A percentile compares a stretch with the other conserved stretches of the same genome.
Evolutionary conservation across 169 alveolate genomes (phyloP).

Genomic region (Besnoitia besnoiti): DNA sequence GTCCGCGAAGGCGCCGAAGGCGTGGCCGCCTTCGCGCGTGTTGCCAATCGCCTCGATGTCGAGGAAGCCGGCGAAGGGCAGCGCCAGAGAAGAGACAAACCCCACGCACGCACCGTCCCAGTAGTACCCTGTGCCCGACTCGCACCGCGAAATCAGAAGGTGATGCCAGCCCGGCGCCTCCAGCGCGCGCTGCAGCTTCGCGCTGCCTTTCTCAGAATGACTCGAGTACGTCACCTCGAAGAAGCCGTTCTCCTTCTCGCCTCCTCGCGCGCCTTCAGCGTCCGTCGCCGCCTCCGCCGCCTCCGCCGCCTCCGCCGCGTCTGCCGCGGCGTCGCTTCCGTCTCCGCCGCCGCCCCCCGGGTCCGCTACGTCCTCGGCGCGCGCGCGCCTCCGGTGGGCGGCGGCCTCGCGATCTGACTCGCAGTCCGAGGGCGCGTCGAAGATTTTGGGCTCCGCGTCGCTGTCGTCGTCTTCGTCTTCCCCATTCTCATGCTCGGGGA

Average conservation of each 20-base stretch:
- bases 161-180: slow-evolving; percentile 3
- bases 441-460: too few species aligned
- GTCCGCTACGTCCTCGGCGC: too few species aligned
- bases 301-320: too few species aligned
- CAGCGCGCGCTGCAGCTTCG: background rate
- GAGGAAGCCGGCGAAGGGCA: background rate
- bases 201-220: background rate
- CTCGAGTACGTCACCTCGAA: background rate
- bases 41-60: slow-evolving; percentile 6
- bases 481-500: background rate
- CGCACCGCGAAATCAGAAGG: background rate
- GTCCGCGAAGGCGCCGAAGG: background rate
- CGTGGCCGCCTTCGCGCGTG: background rate
- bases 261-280: background rate
- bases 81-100: background rate
- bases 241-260: background rate
- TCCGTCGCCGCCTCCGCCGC: background rate
- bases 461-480: background rate
- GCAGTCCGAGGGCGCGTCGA: background rate
- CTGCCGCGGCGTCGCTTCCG: too few species aligned
- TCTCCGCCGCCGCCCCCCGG: too few species aligned
- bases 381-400: too few species aligned
- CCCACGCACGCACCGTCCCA: slow-evolving; percentile 25
- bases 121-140: slow-evolving; percentile 14
- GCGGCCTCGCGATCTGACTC: too few species aligned